phyloP scores from a whole-genome alignment of 1,284 basidiomycete genomes.

The Bjerkandera adusta region DNA sequence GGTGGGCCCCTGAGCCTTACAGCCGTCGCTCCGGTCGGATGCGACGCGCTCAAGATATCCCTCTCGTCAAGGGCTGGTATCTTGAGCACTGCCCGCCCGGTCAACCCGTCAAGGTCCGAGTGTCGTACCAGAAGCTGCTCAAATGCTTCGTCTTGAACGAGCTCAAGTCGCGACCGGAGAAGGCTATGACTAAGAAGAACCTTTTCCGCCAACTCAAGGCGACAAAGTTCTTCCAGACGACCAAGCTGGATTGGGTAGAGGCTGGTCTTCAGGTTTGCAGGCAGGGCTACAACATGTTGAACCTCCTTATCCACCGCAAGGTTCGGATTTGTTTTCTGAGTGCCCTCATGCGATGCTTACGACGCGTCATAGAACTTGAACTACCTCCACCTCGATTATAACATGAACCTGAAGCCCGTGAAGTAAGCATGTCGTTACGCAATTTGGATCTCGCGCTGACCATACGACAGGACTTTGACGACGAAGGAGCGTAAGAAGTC shows the following conservation, averaged over 20 bases:
- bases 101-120: conserved; percentile 97
- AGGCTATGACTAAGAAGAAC: conserved; percentile 98
- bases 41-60: conserved; percentile 92
- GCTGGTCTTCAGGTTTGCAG: conserved; percentile 97
- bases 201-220: conserved; percentile 94
- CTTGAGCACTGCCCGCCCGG: conserved; percentile 97
- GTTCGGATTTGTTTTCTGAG: conserved; percentile 34
- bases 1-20: conserved; percentile 99
- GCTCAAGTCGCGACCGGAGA: conserved; percentile 85
- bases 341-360: background rate
- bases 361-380: conserved; percentile 75
- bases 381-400: conserved; percentile 91
- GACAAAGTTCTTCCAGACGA: conserved; percentile 99
- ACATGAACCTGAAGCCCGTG: conserved; percentile 96
- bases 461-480: conserved; percentile 77
- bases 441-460: background rate
- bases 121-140: conserved; percentile 98
- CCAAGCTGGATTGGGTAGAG: conserved; percentile 98
- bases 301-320: conserved; percentile 98
- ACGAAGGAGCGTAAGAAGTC: conserved; percentile 99
- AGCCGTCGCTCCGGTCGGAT: conserved; percentile 90
- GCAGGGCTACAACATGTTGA: conserved; percentile 99
- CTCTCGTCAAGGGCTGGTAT: conserved; percentile 97
- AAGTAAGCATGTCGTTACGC: conserved; percentile 50
- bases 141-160: conserved; percentile 97